These are phyloP conservation scores for Pogostemon cablin DNA, from an alignment of 257 asterid species.

Conservation along the genomic window DNA sequence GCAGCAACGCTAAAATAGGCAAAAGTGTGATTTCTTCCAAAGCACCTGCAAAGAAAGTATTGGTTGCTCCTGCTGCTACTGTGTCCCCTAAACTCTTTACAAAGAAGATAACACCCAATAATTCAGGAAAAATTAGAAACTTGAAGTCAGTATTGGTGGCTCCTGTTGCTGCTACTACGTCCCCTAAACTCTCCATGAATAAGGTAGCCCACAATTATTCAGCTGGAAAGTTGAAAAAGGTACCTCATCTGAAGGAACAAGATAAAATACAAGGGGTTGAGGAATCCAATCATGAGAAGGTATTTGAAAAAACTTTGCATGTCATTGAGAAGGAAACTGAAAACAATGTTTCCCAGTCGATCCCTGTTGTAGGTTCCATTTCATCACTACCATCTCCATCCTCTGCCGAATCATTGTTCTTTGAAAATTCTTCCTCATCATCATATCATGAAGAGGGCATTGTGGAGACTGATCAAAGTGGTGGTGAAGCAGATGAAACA, in stretches of 20 bases:
- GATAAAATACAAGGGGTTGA: slow-evolving; percentile 36
- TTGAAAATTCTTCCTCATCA: slow-evolving; percentile 37
- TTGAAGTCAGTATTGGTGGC: slow-evolving; percentile 41
- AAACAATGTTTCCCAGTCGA: slow-evolving; percentile 28
- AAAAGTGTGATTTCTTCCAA: slow-evolving; percentile 31
- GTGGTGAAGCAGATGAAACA: slow-evolving; percentile 11
- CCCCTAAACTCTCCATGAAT: slow-evolving; percentile 43
- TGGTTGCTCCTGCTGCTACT: slow-evolving; percentile 25
- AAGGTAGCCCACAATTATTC: slow-evolving; percentile 36
- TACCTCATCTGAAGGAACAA: slow-evolving; percentile 41
- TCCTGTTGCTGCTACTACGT: slow-evolving; percentile 34
- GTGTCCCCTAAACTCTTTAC: too few species aligned
- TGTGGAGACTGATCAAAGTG: slow-evolving; percentile 14
- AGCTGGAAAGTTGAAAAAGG: slow-evolving; percentile 38
- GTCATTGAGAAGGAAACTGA: slow-evolving; percentile 39
- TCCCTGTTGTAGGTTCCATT: slow-evolving; percentile 21
- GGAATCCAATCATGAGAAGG: slow-evolving; percentile 38
- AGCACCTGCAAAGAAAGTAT: slow-evolving; percentile 46
- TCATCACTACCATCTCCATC: slow-evolving; percentile 37
- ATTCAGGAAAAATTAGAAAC: slow-evolving; percentile 27
- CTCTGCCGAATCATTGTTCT: slow-evolving; percentile 36
- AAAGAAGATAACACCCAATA: too few species aligned
- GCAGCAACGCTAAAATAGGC: slow-evolving; percentile 26
- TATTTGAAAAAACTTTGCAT: slow-evolving; percentile 63
- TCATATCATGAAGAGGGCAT: slow-evolving; percentile 42